Conservation (phyloP, 2,329 filamentous ascomycete genomes). For the Dothideomycetes sp. region DNA sequence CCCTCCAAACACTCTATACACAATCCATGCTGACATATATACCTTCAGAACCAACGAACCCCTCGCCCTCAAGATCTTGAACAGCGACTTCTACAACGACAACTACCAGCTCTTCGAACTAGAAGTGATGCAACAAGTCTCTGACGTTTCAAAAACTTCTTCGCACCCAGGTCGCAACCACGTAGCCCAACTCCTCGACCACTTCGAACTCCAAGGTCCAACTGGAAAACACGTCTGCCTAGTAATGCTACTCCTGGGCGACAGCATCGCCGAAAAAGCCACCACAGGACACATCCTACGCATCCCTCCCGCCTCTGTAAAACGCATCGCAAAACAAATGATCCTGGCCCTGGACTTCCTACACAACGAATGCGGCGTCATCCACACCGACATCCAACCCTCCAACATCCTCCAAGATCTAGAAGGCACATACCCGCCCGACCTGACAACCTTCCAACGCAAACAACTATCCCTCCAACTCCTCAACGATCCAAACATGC, state of each 20-base stretch:
- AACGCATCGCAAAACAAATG: conserved; percentile 17
- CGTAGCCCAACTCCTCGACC: conserved; percentile 13
- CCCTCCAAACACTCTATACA: too few species aligned
- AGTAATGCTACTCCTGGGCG: conserved; percentile 15
- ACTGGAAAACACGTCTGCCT: conserved; percentile 17
- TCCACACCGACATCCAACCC: conserved; percentile 22
- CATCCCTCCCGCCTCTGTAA: conserved; percentile 8
- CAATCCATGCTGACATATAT: neutral
- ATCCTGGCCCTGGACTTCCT: conserved; percentile 16
- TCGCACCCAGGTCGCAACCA: conserved; percentile 5
- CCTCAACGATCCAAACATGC: conserved; percentile 12
- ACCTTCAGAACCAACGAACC: neutral
- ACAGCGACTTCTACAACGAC: conserved; percentile 12
- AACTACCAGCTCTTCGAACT: conserved; percentile 10
- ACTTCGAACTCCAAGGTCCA: conserved; percentile 17
- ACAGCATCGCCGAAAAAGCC: conserved; percentile 12
- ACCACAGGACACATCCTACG: conserved; percentile 1
- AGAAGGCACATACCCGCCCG: conserved; percentile 5
- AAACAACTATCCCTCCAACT: conserved; percentile 9
- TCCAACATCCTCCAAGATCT: conserved; percentile 21
- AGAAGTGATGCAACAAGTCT: conserved; percentile 8
- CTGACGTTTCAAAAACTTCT: neutral
- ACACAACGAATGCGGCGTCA: conserved; percentile 16
- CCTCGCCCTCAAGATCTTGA: conserved; percentile 15
- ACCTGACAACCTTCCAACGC: conserved; percentile 10